A percentile compares a stretch with the other conserved stretches of the same genome.
Evolutionary conservation across 495 filamentous ascomycete species (phyloP).

Genomic region (Cryomyces minteri): DNA sequence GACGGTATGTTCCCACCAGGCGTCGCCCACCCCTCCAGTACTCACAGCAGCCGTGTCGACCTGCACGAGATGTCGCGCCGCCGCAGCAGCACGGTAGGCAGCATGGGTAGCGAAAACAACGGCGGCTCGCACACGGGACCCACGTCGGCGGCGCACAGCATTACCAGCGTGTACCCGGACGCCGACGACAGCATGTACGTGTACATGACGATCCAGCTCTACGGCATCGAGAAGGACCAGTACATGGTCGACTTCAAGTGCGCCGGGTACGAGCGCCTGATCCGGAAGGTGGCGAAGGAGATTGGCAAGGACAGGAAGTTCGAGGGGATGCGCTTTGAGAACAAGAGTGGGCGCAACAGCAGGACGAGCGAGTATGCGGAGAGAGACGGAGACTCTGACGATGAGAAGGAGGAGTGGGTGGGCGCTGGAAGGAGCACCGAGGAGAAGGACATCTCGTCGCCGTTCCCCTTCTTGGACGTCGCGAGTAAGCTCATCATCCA

Average conservation of each 20-base stretch:
- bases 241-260: constrained; percentile 98
- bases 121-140: not conserved
- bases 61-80: constrained; percentile 26
- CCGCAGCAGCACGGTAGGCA: constrained; percentile 24
- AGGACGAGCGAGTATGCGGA: constrained; percentile 3
- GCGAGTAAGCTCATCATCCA: constrained; percentile 57
- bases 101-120: constrained; percentile 17
- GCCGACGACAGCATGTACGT: constrained; percentile 45
- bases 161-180: not conserved
- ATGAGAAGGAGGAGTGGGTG: constrained; percentile 18
- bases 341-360: not conserved
- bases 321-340: constrained; percentile 14
- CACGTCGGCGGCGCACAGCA: not conserved
- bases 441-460: constrained; percentile 57
- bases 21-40: constrained; percentile 30
- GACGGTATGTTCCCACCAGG: constrained; percentile 44
- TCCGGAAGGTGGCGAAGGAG: constrained; percentile 18
- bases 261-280: constrained; percentile 82
- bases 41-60: constrained; percentile 38
- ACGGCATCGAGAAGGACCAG: constrained; percentile 80
- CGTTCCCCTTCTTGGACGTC: constrained; percentile 64
- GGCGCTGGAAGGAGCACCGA: constrained; percentile 20
- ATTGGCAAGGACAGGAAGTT: constrained; percentile 11
- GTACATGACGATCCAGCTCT: constrained; percentile 90
- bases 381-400: not conserved